Conservation (phyloP, 139 green algal species). For the Chlamydomonas applanata region DNA sequence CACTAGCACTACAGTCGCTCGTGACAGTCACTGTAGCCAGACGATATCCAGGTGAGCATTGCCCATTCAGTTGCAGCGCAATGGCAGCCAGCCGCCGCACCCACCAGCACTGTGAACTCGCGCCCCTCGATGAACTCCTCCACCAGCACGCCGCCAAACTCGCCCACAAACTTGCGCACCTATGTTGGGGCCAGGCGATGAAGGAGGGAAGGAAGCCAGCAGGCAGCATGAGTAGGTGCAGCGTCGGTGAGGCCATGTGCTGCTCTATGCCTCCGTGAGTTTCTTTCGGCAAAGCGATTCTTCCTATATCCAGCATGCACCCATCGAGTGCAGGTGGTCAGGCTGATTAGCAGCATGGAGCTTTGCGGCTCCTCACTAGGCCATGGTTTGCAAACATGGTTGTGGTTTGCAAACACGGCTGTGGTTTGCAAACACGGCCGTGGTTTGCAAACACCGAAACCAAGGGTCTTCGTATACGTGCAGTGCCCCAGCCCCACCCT, state of each 20-base stretch:
- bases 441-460: not conserved
- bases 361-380: too few species aligned
- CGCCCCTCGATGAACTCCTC: constrained; percentile 36
- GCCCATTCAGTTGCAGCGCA: not conserved
- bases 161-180: constrained; percentile 17
- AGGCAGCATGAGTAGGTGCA: not conserved
- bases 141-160: constrained; percentile 28
- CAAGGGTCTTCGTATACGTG: not conserved
- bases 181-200: too few species aligned
- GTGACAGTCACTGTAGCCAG: too few species aligned
- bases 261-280: not conserved
- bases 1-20: too few species aligned
- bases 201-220: too few species aligned
- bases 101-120: constrained; percentile 19
- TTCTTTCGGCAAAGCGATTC: not conserved
- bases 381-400: not conserved
- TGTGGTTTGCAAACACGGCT: not conserved
- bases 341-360: not conserved
- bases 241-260: not conserved
- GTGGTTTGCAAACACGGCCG: not conserved
- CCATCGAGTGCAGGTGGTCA: not conserved
- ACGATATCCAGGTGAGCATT: too few species aligned
- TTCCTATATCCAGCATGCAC: not conserved
- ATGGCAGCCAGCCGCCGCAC: not conserved
- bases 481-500: not conserved